Conservation (phyloP, 1,139 yeast species). For the Kurtzmaniella quercitrusa region DNA sequence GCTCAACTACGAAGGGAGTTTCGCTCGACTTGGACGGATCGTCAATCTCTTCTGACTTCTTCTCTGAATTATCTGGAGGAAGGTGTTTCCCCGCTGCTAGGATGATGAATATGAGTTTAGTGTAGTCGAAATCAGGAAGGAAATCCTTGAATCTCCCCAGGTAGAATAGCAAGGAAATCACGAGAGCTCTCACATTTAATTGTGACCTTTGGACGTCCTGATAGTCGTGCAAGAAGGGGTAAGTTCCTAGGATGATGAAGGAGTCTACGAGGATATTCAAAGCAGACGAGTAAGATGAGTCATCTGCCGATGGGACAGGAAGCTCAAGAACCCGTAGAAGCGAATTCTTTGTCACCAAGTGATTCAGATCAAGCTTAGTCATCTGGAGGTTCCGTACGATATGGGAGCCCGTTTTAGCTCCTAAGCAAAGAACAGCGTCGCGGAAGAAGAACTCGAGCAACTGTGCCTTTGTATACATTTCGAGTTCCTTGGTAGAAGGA, state of each 20-base stretch:
- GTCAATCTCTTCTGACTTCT: constrained; percentile 12
- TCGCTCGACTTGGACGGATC: background rate
- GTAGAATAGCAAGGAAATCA: constrained; percentile 23
- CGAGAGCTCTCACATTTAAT: constrained; percentile 20
- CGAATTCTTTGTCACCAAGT: background rate
- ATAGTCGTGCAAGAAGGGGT: constrained; percentile 26
- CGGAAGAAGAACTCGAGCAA: constrained; percentile 17
- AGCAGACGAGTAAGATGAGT: constrained; percentile 4
- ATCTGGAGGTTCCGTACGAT: constrained; percentile 20
- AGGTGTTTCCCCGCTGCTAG: constrained; percentile 3
- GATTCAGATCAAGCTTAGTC: constrained; percentile 8
- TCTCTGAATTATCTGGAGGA: background rate
- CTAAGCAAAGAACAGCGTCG: constrained; percentile 17
- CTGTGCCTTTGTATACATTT: constrained; percentile 17
- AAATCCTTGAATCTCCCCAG: constrained; percentile 21
- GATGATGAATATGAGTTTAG: constrained; percentile 21
- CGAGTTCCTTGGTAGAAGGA: constrained; percentile 6
- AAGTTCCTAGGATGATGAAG: constrained; percentile 23
- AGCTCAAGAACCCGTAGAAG: constrained; percentile 2
- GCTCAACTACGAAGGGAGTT: background rate
- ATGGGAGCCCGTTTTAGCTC: constrained; percentile 22
- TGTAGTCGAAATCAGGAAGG: constrained; percentile 20
- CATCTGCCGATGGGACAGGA: background rate
- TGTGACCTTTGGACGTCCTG: constrained; percentile 3
- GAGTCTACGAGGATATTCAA: constrained; percentile 19